Conservation (phyloP, 2,329 filamentous ascomycete species). For the Xylariaceae sp. region DNA sequence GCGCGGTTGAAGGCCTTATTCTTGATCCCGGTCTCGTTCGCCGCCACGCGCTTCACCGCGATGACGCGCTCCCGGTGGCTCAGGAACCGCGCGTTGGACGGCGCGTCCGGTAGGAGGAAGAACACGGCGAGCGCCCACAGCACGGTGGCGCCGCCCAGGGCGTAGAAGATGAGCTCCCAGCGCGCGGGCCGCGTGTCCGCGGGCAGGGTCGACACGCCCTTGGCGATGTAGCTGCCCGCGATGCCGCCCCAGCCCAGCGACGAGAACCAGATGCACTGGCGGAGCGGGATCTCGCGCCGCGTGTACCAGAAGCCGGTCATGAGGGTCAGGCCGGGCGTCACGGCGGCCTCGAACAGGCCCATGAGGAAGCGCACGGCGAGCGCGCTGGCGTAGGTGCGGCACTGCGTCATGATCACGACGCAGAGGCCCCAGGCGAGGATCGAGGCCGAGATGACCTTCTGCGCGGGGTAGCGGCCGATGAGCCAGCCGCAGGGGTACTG, state of each 20-base stretch:
- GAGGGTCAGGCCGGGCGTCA: constrained; percentile 28
- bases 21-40: constrained; percentile 32
- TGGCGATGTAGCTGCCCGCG: constrained; percentile 27
- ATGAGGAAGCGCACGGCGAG: constrained; percentile 22
- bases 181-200: constrained; percentile 20
- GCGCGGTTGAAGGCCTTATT: constrained; percentile 28
- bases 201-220: constrained; percentile 26
- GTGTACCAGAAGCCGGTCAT: constrained; percentile 35
- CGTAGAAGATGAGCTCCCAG: constrained; percentile 31
- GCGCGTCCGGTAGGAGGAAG: constrained; percentile 29
- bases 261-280: constrained; percentile 31
- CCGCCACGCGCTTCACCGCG: constrained; percentile 27
- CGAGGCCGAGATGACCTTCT: constrained; percentile 29
- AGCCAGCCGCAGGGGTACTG: constrained; percentile 38
- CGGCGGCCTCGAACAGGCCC: constrained; percentile 30
- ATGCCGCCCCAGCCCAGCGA: constrained; percentile 25
- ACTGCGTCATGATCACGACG: constrained; percentile 30
- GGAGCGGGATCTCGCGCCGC: constrained; percentile 29
- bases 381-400: constrained; percentile 22
- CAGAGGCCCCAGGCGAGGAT: constrained; percentile 30
- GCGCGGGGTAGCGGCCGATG: constrained; percentile 32
- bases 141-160: constrained; percentile 29
- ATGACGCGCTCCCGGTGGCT: constrained; percentile 24
- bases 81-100: constrained; percentile 27
- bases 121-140: constrained; percentile 28